These are phyloP conservation scores for Saitozyma sp. DNA, from an alignment of 768 basidiomycete species.

Conservation along the genomic window DNA sequence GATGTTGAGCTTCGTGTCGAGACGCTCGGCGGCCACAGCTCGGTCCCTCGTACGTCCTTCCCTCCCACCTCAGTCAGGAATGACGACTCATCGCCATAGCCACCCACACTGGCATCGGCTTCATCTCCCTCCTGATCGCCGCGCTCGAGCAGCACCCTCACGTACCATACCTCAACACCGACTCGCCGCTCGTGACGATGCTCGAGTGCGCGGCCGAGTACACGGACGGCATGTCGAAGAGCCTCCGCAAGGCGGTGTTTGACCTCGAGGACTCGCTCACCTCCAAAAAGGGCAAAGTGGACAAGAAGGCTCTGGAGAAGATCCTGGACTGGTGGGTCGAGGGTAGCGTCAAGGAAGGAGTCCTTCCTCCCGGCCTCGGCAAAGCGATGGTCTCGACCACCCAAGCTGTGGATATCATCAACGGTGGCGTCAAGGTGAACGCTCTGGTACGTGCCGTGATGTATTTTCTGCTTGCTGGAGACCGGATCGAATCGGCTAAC, in stretches of 20 bases:
- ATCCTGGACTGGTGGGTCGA: slow-evolving; percentile 48
- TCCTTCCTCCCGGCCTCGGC: slow-evolving; percentile 16
- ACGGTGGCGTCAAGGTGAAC: slow-evolving; percentile 45
- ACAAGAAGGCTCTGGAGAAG: slow-evolving; percentile 59
- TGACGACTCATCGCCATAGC: slow-evolving; percentile 15
- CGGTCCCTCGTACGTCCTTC: slow-evolving; percentile 32
- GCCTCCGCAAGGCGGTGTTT: slow-evolving; percentile 22
- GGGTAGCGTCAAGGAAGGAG: slow-evolving; percentile 22
- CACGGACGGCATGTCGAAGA: slow-evolving; percentile 56
- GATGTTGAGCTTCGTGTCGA: slow-evolving; percentile 36
- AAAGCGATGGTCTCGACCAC: slow-evolving; percentile 40
- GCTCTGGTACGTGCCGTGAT: slow-evolving; percentile 24
- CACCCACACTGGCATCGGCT: slow-evolving; percentile 49
- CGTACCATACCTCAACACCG: slow-evolving; percentile 56
- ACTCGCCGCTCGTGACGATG: slow-evolving; percentile 62
- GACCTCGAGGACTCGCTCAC: slow-evolving; percentile 16
- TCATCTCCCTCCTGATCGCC: slow-evolving; percentile 44
- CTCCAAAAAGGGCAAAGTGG: slow-evolving; percentile 17
- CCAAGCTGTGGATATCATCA: slow-evolving; percentile 43
- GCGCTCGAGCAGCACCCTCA: slow-evolving; percentile 43
- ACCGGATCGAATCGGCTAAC: background rate
- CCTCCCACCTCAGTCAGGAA: background rate
- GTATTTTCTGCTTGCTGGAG: background rate
- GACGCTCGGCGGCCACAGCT: slow-evolving; percentile 46
- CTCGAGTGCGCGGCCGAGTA: slow-evolving; percentile 69